Percentiles rank a stretch among this genome's conserved stretches.
These are phyloP conservation scores for Tulasnella sp. DNA, from an alignment of 768 basidiomycete species.

Conservation along the genomic window DNA sequence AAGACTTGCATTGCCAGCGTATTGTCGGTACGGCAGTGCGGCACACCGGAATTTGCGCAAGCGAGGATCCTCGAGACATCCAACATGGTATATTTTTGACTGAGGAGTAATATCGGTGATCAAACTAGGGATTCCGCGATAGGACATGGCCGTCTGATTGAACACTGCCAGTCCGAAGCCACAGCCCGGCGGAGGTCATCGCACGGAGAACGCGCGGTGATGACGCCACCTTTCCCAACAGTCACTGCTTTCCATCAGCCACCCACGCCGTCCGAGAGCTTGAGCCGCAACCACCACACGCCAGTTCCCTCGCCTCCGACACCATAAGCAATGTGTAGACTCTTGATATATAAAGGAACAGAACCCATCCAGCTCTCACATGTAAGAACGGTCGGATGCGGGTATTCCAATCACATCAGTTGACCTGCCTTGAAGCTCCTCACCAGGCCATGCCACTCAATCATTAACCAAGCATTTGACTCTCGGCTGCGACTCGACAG, in stretches of 20 bases:
- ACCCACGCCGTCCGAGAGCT: not conserved
- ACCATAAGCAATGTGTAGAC: constrained; percentile 62
- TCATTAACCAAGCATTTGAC: constrained; percentile 97
- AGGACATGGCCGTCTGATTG: not conserved
- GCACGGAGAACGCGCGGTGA: not conserved
- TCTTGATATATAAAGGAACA: constrained; percentile 93
- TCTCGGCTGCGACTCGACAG: constrained; percentile 79
- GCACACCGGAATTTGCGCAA: no score
- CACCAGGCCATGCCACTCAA: constrained; percentile 89
- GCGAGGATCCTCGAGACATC: no score
- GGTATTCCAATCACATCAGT: constrained; percentile 3
- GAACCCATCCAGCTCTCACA: constrained; percentile 89
- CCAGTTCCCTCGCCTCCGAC: not conserved
- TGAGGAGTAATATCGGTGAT: no score
- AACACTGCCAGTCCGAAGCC: not conserved
- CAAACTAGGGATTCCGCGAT: no score
- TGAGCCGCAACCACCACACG: not conserved
- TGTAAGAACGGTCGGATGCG: constrained; percentile 41
- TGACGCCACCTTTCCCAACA: not conserved
- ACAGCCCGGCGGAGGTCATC: not conserved
- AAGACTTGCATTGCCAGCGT: no score
- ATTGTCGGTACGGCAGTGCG: no score
- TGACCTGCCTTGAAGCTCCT: constrained; percentile 53
- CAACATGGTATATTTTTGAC: no score
- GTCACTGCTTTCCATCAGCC: not conserved